Evolutionary conservation across 768 basidiomycete genomes (phyloP), one percentile per base, ranked within the genome.

Genomic region (Exidia glandulosa): DNA sequence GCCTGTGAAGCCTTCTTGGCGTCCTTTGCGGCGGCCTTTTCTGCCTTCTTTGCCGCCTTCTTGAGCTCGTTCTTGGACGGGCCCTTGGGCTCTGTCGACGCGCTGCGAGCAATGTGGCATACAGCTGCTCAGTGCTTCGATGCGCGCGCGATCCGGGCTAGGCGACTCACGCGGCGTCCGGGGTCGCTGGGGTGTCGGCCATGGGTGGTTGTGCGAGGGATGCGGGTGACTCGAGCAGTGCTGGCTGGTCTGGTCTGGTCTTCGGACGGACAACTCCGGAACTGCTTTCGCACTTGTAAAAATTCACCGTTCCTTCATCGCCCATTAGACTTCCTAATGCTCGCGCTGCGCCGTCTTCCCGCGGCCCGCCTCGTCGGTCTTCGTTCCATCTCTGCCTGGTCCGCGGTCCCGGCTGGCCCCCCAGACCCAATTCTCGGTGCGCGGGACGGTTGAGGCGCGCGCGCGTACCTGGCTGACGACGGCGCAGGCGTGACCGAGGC

Each of bases 361-460:
- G 70, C 73, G 71, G 59, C 70, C 64, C 57, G 64, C 67, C 57
- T 70, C 69, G 27, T 54, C 50, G 50, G 50, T 62, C 66, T 66
- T 73, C 78, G 56, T 66, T 79, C 67, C 61, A 69, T 85, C 60
- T 93, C 90, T 13, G 82, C 81, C 25, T 95, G 93, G 93, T 81
- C 86, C 56, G 73, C 80, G 61, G 90, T 95, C 60, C 82, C 85
- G 56, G 87, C 88, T 30, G 93, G 93, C 31, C 93, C 93, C 63
- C 92, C 93, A 29, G 93, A 95, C 71, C 84, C 93, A 57, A 95
- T 95, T 76, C 86, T 95, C 59, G 93, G 91, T 91, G 58, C 59
- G 78, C 70, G 29, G 47, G 1, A 32, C 61, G 45, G 45, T 19
- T 23, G 41, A 14, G 41, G 16, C 16, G 9, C 41, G 23, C 6